A percentile compares a stretch with the other conserved stretches of the same genome.
phyloP scores from a whole-genome alignment of 345 rosid species.

The Lepidium africanum region DNA sequence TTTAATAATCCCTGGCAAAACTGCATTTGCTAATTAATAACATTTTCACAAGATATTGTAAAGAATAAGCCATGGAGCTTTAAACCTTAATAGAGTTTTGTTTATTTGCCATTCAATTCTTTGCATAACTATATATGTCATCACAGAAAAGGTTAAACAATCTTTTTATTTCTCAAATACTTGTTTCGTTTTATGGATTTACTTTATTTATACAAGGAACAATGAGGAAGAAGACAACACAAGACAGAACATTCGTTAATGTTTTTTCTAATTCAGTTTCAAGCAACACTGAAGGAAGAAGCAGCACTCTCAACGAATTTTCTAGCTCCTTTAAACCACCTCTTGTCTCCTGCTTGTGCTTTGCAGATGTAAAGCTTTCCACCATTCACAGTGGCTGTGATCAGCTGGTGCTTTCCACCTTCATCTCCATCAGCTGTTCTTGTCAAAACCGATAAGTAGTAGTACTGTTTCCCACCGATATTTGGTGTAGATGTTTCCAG shows the following conservation, averaged over 20 bases:
- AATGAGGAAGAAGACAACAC: neutral
- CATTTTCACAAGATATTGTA: neutral
- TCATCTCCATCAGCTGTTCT: conserved; percentile 99
- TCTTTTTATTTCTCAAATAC: neutral
- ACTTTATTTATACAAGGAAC: neutral
- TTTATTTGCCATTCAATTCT: neutral
- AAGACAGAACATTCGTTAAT: neutral
- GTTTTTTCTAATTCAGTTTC: conserved; percentile 3
- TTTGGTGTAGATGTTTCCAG: conserved; percentile 43
- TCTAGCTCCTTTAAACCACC: conserved; percentile 95
- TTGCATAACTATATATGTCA: neutral
- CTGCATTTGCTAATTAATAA: neutral
- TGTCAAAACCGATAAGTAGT: conserved; percentile 60
- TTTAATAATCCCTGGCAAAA: too few species aligned
- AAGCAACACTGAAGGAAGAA: conserved; percentile 75
- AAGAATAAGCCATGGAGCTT: neutral
- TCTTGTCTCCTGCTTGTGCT: conserved; percentile 97
- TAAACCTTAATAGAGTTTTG: neutral
- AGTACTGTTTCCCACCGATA: conserved; percentile 48
- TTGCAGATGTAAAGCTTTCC: conserved; percentile 88
- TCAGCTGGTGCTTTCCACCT: conserved; percentile 86
- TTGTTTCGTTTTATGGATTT: neutral
- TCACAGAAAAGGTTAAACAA: neutral
- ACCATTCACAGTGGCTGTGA: conserved; percentile 59
- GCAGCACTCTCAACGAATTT: conserved; percentile 65